A percentile compares a stretch with the other conserved stretches of the same genome.
phyloP scores from a whole-genome alignment of 345 rosid genomes.

The Litchi chinensis region DNA sequence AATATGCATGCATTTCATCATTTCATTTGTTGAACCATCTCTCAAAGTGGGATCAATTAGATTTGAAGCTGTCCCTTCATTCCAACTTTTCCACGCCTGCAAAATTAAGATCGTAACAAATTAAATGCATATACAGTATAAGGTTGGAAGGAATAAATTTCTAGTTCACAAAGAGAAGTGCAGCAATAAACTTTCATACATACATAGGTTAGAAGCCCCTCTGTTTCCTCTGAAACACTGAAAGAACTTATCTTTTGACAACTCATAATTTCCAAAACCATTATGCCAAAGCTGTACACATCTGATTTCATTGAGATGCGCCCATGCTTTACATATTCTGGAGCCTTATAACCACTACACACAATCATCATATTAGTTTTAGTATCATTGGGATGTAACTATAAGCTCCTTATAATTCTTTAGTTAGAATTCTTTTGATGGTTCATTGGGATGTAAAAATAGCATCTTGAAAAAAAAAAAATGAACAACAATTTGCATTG shows the following conservation, averaged over 20 bases:
- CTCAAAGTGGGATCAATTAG: slow-evolving; percentile 27
- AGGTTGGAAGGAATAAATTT: too few species aligned
- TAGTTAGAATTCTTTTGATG: background rate
- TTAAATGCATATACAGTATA: too few species aligned
- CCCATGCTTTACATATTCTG: background rate
- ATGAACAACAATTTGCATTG: background rate
- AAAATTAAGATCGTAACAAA: background rate
- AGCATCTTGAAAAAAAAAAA: background rate
- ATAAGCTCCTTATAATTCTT: background rate
- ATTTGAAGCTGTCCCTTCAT: slow-evolving; percentile 19
- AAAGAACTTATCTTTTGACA: background rate
- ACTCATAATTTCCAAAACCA: background rate
- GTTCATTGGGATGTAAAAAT: too few species aligned
- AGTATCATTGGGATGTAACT: background rate
- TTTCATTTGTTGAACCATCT: slow-evolving; percentile 19
- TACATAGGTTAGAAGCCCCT: background rate
- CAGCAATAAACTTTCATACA: background rate
- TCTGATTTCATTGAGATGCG: background rate
- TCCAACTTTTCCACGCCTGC: slow-evolving; percentile 42
- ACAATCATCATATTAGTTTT: background rate
- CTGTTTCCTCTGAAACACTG: background rate
- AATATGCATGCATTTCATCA: slow-evolving; percentile 31
- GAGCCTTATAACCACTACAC: slow-evolving; percentile 1
- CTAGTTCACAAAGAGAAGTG: too few species aligned
- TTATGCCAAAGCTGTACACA: background rate